Conservation (phyloP, 2,329 filamentous ascomycete genomes). For the Dryadomyces quercus-mongolicae region DNA sequence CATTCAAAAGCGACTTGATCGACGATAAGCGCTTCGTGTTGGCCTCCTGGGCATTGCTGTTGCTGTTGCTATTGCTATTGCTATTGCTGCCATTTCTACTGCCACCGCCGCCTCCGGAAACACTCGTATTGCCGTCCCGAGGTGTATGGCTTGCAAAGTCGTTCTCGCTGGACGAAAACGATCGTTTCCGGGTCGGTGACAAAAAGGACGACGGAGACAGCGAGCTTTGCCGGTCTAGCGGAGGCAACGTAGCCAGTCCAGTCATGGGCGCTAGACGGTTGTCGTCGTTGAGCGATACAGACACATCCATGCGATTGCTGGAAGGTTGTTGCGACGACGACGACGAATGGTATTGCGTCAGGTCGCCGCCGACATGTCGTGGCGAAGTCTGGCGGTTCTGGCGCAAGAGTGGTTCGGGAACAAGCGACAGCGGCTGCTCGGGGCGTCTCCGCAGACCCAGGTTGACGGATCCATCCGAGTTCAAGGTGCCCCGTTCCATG, state of each 20-base stretch:
- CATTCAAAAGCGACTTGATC: slow-evolving; percentile 66
- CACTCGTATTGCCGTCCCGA: neutral
- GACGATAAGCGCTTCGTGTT: slow-evolving; percentile 56
- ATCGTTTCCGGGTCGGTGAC: slow-evolving; percentile 51
- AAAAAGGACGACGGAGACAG: slow-evolving; percentile 49
- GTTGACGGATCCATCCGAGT: slow-evolving; percentile 54
- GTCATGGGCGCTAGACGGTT: slow-evolving; percentile 46
- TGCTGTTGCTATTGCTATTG: slow-evolving; percentile 7
- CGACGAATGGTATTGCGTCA: slow-evolving; percentile 40
- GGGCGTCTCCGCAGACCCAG: slow-evolving; percentile 41
- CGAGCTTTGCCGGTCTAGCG: slow-evolving; percentile 41
- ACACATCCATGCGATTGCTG: slow-evolving; percentile 24
- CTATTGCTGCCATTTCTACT: slow-evolving; percentile 14
- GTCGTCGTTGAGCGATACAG: slow-evolving; percentile 37
- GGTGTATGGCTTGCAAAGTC: slow-evolving; percentile 19
- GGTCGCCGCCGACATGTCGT: slow-evolving; percentile 25
- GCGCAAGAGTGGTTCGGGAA: slow-evolving; percentile 31
- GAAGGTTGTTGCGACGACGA: slow-evolving; percentile 16
- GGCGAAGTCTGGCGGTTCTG: slow-evolving; percentile 30
- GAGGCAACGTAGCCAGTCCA: slow-evolving; percentile 23
- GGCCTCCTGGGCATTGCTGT: slow-evolving; percentile 30
- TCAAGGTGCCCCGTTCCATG: slow-evolving; percentile 41
- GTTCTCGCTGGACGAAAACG: slow-evolving; percentile 49
- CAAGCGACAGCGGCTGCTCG: slow-evolving; percentile 31
- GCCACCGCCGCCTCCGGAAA: neutral